phyloP scores from a whole-genome alignment of 1,139 yeast genomes.

The Geotrichum histeridarum region DNA sequence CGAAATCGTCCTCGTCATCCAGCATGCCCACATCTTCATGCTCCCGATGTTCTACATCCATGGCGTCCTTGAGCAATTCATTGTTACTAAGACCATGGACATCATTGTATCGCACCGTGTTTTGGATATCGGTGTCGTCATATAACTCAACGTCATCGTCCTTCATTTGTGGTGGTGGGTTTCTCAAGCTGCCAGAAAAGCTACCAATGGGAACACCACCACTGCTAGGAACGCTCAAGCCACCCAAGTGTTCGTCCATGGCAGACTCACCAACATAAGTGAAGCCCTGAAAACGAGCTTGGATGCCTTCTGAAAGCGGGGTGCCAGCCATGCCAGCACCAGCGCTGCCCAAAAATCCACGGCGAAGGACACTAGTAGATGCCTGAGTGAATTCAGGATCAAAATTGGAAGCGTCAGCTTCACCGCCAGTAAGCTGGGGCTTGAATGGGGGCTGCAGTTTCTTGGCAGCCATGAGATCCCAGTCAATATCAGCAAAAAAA shows the following conservation, averaged over 20 bases:
- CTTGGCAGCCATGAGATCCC: slow-evolving; percentile 72
- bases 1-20: slow-evolving; percentile 62
- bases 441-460: slow-evolving; percentile 94
- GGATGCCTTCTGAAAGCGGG: slow-evolving; percentile 89
- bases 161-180: slow-evolving; percentile 23
- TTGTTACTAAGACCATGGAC: slow-evolving; percentile 20
- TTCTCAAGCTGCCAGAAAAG: slow-evolving; percentile 1
- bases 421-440: slow-evolving; percentile 67
- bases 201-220: not conserved
- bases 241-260: slow-evolving; percentile 71
- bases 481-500: slow-evolving; percentile 83
- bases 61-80: slow-evolving; percentile 40
- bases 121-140: slow-evolving; percentile 37
- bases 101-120: slow-evolving; percentile 32
- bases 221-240: slow-evolving; percentile 8
- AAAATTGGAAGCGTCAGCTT: slow-evolving; percentile 93
- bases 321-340: slow-evolving; percentile 42
- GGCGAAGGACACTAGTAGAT: slow-evolving; percentile 72
- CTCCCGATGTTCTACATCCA: no score
- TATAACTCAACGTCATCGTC: slow-evolving; percentile 37
- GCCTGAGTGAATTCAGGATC: slow-evolving; percentile 98
- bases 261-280: slow-evolving; percentile 92
- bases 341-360: slow-evolving; percentile 45
- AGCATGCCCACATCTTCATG: slow-evolving; percentile 40
- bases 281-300: slow-evolving; percentile 92